Evolutionary conservation across 306 rosid species (phyloP), one percentile per base, ranked within the genome.

Genomic region (Cicer judaicum): DNA sequence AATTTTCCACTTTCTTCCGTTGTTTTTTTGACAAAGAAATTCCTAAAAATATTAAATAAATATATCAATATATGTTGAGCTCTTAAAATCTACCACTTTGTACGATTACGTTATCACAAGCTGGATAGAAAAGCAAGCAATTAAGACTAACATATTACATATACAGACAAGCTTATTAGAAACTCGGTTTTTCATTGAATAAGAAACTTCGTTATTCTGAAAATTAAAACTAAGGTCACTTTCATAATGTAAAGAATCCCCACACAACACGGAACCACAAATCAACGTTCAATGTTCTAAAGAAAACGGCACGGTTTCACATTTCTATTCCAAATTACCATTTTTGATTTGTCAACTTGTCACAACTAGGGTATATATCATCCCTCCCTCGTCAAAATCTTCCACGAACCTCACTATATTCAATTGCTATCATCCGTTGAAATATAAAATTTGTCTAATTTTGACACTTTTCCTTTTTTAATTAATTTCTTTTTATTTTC

Each of bases 301-400:
- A 48, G 60, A 63, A 78, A 52, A 74, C 55, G 71, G 39, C 86
- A 74, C 85, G 76, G 68, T 57, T 84, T 63, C 46, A 76, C 57
- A 78, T 73, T 64, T 75, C 61, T 44, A 68, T 81, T 77, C 76
- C 84, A 75, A 71, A 50, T 69, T 64, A 65, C 59, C 73, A 19
- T 72, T 42, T 81, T 29, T 64, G 8, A 53, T 64, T 43, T 56
- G 29, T 46, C 61, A 14, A 38, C 44, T 29, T 36, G 42, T 56
- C 52, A 44, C 53, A 56, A 42, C 29, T 10, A 19, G 10, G 4
- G 43, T 42, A 57, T 47, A 59, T 16, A 52, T 18, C 19, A 10
- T 12, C 54, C 43, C 21, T 48, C 56, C 57, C 7, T 8, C 38
- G 39, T 36, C 38, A 18, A 64, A 43, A 16, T 54, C 19, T 36